Evolutionary conservation across 2,329 filamentous ascomycete species (phyloP), one percentile per base, ranked within the genome.

Genomic region (Penicillium sp.): DNA sequence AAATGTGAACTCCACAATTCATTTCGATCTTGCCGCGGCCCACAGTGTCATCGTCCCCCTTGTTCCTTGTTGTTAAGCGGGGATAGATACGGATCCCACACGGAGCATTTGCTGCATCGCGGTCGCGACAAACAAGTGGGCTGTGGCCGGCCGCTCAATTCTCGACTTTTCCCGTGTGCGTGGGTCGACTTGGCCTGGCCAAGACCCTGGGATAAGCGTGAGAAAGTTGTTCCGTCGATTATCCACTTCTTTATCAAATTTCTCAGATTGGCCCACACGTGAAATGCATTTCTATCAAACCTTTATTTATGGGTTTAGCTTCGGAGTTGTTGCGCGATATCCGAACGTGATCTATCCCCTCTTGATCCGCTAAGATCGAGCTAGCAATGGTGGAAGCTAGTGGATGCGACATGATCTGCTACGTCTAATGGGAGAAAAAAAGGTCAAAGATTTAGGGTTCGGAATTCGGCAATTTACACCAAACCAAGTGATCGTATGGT

Each of bases 11-110:
- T 18, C 21, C 54, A 44, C 39, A 18, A 15, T 20, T 29, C 24
- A 42, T 26, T 55, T 37, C 4, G 27, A 43, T 49, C 20, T 36
- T 34, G 5, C 21, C 34, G 3, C 43, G 45, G 26, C 24, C 52
- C 48, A 40, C 45, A 43, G 7, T 6, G 15, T 44, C 27, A 50
- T n/a, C n/a, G 9, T 13, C 9, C 26, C 39, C 39, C 29, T 10
- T 10, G 6, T 27, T 27, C 26, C 17, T 15, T 13, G 2, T 12
- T 13, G 5, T 33, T 20, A 41, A 33, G 23, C 12, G 26, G 13
- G n/a, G 18, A 41, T 17, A 27, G 3, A 48, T 26, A 40, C 12
- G 34, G 34, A 20, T 37, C 17, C 20, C 34, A 37, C 20, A 12
- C 34, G 34, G 44, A 30, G 15, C 6, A 12, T 13, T 18, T 47